These are phyloP conservation scores for Lentinula raphanica DNA, from an alignment of 768 basidiomycete genomes.

Conservation along the genomic window DNA sequence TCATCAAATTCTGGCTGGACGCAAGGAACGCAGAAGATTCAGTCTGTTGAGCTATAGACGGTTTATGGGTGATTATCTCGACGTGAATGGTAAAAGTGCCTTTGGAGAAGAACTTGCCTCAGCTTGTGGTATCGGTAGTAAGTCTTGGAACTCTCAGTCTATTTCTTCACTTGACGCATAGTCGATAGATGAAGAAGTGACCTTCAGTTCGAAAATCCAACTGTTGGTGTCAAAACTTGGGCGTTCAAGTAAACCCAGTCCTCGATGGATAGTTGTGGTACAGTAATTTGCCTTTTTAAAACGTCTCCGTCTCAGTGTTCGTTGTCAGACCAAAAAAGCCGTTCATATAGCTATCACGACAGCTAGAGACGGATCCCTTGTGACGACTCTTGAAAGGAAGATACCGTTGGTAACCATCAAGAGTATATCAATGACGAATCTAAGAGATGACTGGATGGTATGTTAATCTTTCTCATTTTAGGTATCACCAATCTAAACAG, in stretches of 20 bases:
- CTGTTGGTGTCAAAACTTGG: conserved; percentile 78
- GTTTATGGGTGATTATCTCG: conserved; percentile 95
- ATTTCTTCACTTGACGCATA: background rate
- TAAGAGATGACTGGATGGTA: conserved; percentile 95
- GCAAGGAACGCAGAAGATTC: conserved; percentile 92
- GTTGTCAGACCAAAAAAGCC: conserved; percentile 72
- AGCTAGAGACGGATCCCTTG: conserved; percentile 53
- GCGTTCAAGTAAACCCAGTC: conserved; percentile 88
- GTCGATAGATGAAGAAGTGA: conserved; percentile 60
- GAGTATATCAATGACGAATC: conserved; percentile 78
- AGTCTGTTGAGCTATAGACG: conserved; percentile 91
- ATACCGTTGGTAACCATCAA: conserved; percentile 86
- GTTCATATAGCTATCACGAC: conserved; percentile 68
- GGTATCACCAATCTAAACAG: too few relatives aligned
- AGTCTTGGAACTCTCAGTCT: conserved; percentile 19
- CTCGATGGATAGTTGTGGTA: conserved; percentile 87
- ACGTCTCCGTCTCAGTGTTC: background rate
- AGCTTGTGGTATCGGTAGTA: conserved; percentile 72
- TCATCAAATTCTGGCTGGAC: conserved; percentile 82
- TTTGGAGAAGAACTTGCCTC: conserved; percentile 71
- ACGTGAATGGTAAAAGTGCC: conserved; percentile 75
- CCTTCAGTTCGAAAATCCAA: conserved; percentile 80
- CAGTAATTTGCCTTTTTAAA: conserved; percentile 23
- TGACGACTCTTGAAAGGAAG: conserved; percentile 74
- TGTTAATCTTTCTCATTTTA: background rate